Percentiles rank a stretch among this genome's conserved stretches.
Conservation (phyloP, 257 asterid species). For the Solanum lycopersicoides region DNA sequence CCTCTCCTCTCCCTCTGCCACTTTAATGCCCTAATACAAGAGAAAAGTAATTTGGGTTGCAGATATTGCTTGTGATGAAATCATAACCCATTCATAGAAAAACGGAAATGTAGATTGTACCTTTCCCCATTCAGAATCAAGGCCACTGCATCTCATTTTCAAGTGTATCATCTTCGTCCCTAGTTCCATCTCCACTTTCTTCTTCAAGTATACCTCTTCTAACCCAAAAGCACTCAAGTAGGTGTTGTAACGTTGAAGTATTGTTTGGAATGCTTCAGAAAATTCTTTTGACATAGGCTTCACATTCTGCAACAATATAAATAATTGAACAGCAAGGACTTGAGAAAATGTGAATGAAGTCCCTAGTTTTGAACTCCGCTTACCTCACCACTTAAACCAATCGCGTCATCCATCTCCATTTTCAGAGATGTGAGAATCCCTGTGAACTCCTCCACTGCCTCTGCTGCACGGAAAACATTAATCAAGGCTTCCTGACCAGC, state of each 20-base stretch:
- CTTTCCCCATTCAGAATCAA: slow-evolving; percentile 92
- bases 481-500: slow-evolving; percentile 62
- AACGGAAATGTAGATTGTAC: slow-evolving; percentile 19
- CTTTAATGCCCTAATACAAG: neutral
- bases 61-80: neutral
- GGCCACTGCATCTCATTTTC: slow-evolving; percentile 97
- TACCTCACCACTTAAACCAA: slow-evolving; percentile 94
- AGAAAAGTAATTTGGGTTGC: neutral
- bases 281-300: slow-evolving; percentile 73
- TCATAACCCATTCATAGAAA: neutral
- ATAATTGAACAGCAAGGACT: slow-evolving; percentile 6
- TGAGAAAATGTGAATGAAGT: neutral
- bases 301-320: slow-evolving; percentile 47
- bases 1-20: neutral
- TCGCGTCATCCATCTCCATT: slow-evolving; percentile 80
- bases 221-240: slow-evolving; percentile 81
- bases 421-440: slow-evolving; percentile 68
- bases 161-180: slow-evolving; percentile 86
- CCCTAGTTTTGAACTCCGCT: neutral
- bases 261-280: slow-evolving; percentile 48
- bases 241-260: slow-evolving; percentile 54
- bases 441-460: slow-evolving; percentile 89
- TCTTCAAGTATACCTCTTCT: slow-evolving; percentile 74
- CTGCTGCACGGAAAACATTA: slow-evolving; percentile 80
- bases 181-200: slow-evolving; percentile 87